Conservation (phyloP, 441 rosid genomes). For the Mallotus japonicus region DNA sequence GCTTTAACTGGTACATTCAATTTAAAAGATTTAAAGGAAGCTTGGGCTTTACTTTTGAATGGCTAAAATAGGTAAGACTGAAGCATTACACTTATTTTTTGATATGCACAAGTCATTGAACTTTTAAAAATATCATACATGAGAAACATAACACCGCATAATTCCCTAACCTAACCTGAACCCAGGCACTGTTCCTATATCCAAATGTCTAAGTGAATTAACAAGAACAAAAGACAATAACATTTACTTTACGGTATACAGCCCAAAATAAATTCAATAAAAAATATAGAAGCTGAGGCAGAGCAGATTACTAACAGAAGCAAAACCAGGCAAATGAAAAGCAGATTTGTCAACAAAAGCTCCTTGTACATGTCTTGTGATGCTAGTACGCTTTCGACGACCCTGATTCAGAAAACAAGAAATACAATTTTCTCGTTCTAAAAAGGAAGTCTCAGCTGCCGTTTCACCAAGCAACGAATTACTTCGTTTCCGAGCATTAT, state of each 20-base stretch:
- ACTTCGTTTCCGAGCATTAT: conserved; percentile 32
- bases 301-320: conserved; percentile 44
- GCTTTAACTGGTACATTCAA: background rate
- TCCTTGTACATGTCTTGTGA: conserved; percentile 36
- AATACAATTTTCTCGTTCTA: conserved; percentile 38
- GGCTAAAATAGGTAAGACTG: background rate
- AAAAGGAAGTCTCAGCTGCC: conserved; percentile 28
- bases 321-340: conserved; percentile 44
- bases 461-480: conserved; percentile 34
- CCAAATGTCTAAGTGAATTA: no score
- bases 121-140: background rate
- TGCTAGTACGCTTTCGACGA: conserved; percentile 33
- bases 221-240: background rate
- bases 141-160: background rate
- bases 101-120: background rate
- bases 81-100: background rate
- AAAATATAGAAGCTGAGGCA: conserved; percentile 4
- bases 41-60: background rate
- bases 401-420: conserved; percentile 45
- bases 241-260: background rate
- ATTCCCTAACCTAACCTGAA: background rate
- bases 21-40: background rate
- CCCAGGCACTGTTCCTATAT: background rate
- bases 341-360: conserved; percentile 60
- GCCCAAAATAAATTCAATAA: background rate